Conservation (phyloP, 1,284 basidiomycete species). For the Ganoderma resinaceum region DNA sequence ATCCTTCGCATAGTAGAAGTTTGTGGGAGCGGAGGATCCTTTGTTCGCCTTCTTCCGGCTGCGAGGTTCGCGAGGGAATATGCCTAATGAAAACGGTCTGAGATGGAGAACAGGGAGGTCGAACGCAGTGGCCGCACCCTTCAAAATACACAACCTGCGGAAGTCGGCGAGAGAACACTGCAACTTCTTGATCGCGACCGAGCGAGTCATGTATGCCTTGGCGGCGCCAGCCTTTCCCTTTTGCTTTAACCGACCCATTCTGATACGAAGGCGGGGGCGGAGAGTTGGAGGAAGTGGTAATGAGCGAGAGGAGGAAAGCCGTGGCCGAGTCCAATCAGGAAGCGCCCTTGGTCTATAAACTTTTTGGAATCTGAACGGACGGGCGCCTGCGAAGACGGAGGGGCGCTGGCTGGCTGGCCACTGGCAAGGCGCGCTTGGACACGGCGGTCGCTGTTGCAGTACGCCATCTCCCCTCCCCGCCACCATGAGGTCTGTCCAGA, state of each 20-base stretch:
- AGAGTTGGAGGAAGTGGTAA: conserved; percentile 18
- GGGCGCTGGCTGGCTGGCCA: no score
- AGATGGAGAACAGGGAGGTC: conserved; percentile 10
- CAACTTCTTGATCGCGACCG: conserved; percentile 89
- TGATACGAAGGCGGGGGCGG: conserved; percentile 16
- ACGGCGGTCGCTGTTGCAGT: no score
- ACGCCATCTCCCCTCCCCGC: conserved; percentile 23
- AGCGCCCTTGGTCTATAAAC: conserved; percentile 37
- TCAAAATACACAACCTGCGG: conserved; percentile 95
- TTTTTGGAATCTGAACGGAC: conserved; percentile 34
- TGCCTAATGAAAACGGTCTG: conserved; percentile 60
- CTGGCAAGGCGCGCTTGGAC: conserved; percentile 12
- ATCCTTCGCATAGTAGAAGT: conserved; percentile 99
- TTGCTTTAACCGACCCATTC: conserved; percentile 89
- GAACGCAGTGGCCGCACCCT: conserved; percentile 65
- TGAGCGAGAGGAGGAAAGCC: not conserved
- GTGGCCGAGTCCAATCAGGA: conserved; percentile 29
- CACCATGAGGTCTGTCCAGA: conserved; percentile 43
- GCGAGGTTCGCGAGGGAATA: conserved; percentile 96
- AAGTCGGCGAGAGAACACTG: conserved; percentile 99
- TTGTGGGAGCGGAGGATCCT: conserved; percentile 95
- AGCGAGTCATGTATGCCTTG: conserved; percentile 95
- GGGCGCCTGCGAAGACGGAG: conserved; percentile 22
- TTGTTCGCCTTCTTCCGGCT: conserved; percentile 97
- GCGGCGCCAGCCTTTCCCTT: conserved; percentile 94